Conservation (phyloP, 2,329 filamentous ascomycete genomes). For the Stagonosporopsis vannaccii region DNA sequence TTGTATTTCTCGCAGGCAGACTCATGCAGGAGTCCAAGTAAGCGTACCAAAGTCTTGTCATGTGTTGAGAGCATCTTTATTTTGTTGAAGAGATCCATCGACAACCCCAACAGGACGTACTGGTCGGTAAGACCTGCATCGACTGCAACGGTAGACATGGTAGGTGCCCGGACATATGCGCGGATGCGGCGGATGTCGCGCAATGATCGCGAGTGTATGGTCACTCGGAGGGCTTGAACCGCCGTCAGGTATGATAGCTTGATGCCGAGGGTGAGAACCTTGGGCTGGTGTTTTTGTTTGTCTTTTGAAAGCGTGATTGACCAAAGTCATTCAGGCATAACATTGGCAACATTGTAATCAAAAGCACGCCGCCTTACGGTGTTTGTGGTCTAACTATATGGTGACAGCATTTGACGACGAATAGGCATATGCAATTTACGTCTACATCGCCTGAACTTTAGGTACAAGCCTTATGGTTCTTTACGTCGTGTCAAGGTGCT, state of each 20-base stretch:
- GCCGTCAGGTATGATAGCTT: background rate
- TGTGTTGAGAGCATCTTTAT: background rate
- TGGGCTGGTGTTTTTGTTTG: background rate
- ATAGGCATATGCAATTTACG: background rate
- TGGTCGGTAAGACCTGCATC: background rate
- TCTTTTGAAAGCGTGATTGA: background rate
- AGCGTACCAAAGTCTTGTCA: slow-evolving; percentile 2
- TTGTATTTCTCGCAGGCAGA: background rate
- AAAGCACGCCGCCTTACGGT: background rate
- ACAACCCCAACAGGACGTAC: background rate
- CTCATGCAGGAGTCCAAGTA: background rate
- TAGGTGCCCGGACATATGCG: background rate
- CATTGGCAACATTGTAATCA: background rate
- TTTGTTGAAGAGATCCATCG: slow-evolving; percentile 4
- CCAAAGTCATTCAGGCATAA: background rate
- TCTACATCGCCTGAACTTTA: too few relatives aligned
- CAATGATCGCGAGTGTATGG: slow-evolving; percentile 1
- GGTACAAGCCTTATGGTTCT: background rate
- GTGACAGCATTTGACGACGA: background rate
- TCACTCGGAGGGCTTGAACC: background rate
- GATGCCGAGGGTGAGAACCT: background rate
- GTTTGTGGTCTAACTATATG: background rate
- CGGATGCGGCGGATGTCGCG: background rate
- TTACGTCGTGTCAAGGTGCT: background rate
- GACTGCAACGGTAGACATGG: background rate